phyloP scores from a whole-genome alignment of 345 rosid species.

The Citrus sinensis region DNA sequence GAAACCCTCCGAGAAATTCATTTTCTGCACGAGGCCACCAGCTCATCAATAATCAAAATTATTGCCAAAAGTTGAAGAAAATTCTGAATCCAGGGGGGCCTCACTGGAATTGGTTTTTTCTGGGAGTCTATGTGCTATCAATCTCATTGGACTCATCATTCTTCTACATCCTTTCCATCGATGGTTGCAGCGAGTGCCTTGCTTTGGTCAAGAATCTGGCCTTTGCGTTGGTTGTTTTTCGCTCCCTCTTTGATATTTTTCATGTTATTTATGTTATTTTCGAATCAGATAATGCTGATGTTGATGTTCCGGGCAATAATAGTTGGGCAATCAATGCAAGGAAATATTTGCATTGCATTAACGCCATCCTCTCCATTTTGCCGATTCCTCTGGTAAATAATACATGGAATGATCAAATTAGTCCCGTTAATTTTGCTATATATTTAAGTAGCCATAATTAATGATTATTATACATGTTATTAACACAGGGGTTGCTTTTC shows the following conservation, averaged over 20 bases:
- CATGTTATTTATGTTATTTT: constrained; percentile 73
- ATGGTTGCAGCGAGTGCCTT: constrained; percentile 56
- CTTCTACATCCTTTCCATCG: constrained; percentile 67
- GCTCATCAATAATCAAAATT: too few species aligned
- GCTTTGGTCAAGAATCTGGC: constrained; percentile 63
- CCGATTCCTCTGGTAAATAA: too few species aligned
- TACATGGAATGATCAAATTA: too few species aligned
- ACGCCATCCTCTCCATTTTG: too few species aligned
- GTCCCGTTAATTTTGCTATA: too few species aligned
- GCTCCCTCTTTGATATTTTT: constrained; percentile 74
- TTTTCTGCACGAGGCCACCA: too few species aligned
- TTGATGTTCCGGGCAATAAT: too few species aligned
- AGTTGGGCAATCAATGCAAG: background rate
- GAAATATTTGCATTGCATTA: background rate
- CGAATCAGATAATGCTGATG: background rate
- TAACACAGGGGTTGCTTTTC: constrained; percentile 28
- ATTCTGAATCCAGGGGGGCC: constrained; percentile 86
- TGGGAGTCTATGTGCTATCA: constrained; percentile 67
- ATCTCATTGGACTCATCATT: constrained; percentile 88
- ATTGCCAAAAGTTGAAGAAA: constrained; percentile 18
- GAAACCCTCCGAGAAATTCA: too few species aligned
- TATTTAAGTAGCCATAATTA: too few species aligned
- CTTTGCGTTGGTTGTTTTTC: constrained; percentile 66
- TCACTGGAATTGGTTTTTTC: constrained; percentile 93
- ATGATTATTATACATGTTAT: background rate